These are phyloP conservation scores for Xylaria arbuscula DNA, from an alignment of 2,329 filamentous ascomycete species.

Conservation along the genomic window DNA sequence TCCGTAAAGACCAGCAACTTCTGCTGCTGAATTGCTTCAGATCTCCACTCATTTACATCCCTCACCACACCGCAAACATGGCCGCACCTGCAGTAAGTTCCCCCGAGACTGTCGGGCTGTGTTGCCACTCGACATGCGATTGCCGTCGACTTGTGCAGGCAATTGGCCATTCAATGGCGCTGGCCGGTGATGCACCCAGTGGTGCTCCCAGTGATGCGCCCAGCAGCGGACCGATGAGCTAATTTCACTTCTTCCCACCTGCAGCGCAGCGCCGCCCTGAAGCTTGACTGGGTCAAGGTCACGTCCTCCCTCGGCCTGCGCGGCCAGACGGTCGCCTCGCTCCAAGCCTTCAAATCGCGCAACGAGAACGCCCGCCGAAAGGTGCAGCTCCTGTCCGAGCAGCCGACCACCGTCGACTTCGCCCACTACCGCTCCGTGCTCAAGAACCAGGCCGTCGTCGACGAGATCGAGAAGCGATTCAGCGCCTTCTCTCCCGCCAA, in stretches of 20 bases:
- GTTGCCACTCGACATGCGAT: constrained; percentile 28
- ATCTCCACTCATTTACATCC: constrained; percentile 60
- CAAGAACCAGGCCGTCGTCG: constrained; percentile 95
- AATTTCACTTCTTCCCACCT: constrained; percentile 57
- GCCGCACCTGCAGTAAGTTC: constrained; percentile 75
- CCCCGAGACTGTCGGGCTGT: constrained; percentile 33
- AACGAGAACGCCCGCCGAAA: constrained; percentile 98
- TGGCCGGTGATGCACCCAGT: constrained; percentile 20
- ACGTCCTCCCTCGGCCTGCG: constrained; percentile 93
- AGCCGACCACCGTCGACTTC: constrained; percentile 91
- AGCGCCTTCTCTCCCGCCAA: constrained; percentile 88
- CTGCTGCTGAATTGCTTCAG: constrained; percentile 59
- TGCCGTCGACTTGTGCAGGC: neutral
- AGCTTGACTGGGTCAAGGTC: constrained; percentile 99
- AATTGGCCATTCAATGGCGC: constrained; percentile 49
- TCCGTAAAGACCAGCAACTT: constrained; percentile 61
- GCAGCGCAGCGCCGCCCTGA: constrained; percentile 97
- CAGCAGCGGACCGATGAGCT: constrained; percentile 57
- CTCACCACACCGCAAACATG: constrained; percentile 68
- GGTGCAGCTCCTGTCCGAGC: constrained; percentile 84
- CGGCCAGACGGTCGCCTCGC: constrained; percentile 90
- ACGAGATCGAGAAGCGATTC: constrained; percentile 98
- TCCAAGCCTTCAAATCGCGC: constrained; percentile 98
- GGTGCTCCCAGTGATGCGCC: constrained; percentile 10
- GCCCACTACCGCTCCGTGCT: constrained; percentile 88